Evolutionary conservation across 2,329 filamentous ascomycete genomes (phyloP), one percentile per base, ranked within the genome.

Genomic region (Hymenoscyphus fructigenus): DNA sequence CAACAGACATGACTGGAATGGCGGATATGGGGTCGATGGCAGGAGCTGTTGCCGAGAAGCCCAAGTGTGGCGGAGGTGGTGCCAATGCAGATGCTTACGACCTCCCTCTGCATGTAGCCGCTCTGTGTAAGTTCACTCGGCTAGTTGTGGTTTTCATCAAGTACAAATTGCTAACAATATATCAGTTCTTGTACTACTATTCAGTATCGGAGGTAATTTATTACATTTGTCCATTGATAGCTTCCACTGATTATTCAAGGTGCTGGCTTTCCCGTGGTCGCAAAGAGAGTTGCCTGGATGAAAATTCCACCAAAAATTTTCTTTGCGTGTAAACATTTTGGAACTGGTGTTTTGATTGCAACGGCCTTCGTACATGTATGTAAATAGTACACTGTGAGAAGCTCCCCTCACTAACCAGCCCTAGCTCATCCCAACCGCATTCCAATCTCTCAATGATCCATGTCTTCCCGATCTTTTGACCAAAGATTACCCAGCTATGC

Each of bases 341-440:
- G 91, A 73, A 94, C 91, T 1, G 91, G 91, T 69, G 91, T 94
- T 26, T 81, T 94, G 26, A 88, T 93, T 67, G 91, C 91, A 15
- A 94, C 91, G 1, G 91, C 91, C 62, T 94, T 94, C 73, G 90
- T 93, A 38, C 91, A 94, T 65, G 64, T 70, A 57, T 44, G 65
- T 32, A 14, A 23, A 5, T 53, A 2, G 10, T 53, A n/a, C 14
- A 23, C 32, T 14, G 38, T 44, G 47, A 26, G n/a, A n/a, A 14
- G 15, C 15, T 9, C 0, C n/a, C 41, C 77, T 57, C 77, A 58
- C 58, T 57, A 26, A 56, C 26, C 14, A 20, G 9, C 15, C 15
- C 10, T 26, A 67, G 67, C 81, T 91, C 1, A 82, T 91, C 1
- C 89, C 89, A 47, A 91, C 88, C 14, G 89, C 89, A 0, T 91